Evolutionary conservation across 495 filamentous ascomycete species (phyloP).

Genomic region (Glarea lozoyensis): DNA sequence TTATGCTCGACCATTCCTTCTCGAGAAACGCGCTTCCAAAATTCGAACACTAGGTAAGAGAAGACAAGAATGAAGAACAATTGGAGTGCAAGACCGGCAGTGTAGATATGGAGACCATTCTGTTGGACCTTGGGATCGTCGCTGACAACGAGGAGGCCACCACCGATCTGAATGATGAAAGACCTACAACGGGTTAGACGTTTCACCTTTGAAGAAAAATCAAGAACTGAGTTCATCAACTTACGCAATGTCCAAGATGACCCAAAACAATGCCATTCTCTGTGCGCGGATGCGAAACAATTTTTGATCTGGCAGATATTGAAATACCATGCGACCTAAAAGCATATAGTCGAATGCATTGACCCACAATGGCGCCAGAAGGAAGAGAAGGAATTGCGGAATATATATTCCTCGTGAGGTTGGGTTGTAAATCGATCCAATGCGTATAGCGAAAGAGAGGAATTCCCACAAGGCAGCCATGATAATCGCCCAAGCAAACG

Average conservation of each 20-base stretch:
- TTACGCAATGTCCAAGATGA: conserved; percentile 46
- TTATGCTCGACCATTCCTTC: conserved; percentile 7
- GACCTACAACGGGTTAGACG: conserved; percentile 5
- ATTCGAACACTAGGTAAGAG: conserved; percentile 26
- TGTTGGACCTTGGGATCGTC: conserved; percentile 9
- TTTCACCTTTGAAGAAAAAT: background rate
- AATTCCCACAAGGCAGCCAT: conserved; percentile 33
- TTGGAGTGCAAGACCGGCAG: conserved; percentile 40
- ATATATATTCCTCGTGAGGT: conserved; percentile 22
- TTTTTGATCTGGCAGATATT: conserved; percentile 37
- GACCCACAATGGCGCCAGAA: conserved; percentile 41
- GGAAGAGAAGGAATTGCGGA: conserved; percentile 25
- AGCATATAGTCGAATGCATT: conserved; percentile 64
- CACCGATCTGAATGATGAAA: conserved; percentile 17
- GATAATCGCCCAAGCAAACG: conserved; percentile 45
- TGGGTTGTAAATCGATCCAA: conserved; percentile 28
- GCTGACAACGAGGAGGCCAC: conserved; percentile 12
- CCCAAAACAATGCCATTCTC: conserved; percentile 44
- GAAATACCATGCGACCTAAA: conserved; percentile 50
- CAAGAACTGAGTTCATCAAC: background rate
- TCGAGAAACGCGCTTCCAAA: conserved; percentile 19
- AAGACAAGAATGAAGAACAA: conserved; percentile 39
- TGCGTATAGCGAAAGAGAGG: conserved; percentile 25
- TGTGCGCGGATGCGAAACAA: conserved; percentile 40
- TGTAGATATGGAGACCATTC: conserved; percentile 37